Base-by-base conservation (phyloP, 306 rosid species). In the Vachellia collinsii region DNA sequence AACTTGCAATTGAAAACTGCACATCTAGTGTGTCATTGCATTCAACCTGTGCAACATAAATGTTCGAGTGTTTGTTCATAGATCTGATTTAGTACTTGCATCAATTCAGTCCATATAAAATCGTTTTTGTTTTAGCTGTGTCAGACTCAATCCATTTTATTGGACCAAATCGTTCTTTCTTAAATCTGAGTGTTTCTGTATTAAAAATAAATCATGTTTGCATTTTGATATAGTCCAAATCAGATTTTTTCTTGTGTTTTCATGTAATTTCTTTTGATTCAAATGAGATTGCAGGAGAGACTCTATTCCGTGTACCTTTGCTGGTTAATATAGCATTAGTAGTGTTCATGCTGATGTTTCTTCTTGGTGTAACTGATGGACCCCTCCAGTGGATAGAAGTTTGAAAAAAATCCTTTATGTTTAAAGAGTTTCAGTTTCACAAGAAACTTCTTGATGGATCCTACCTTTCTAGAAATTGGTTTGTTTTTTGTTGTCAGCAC, bases 221-320 rank as follows among this genome's bases (percentile, higher is more conserved):
- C 75, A 23, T 46, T 70, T 72, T 72, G 29, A 13, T 48, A 2
- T 72, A 7, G 62, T 72, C 62, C 62, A 29, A 48, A 17, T 7
- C 76, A 50, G 17, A 7, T 36, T 16, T 72, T 29, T 58, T 2
- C 34, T 29, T 50, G 4, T 48, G 3, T 8, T 36, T 72, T 72
- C 44, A 19, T 72, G 16, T 72, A 6, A 34, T 37, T 48, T 22
- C 29, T 50, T 50, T 56, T 50, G 29, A 50, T 19, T 14, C 34
- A 16, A 50, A 50, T 50, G 76, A 48, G 43, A 48, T 48, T 72
- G 63, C 62, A 50, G 63, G 76, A 34, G 76, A 48, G 34, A 34
- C 58, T 44, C 12, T 70, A 22, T 46, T 70, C 41, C 58, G 3
- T 70, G 19, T 25, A 46, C 53, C 59, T 19, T 44, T 46, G 41